Percentiles rank a stretch among this genome's conserved stretches.
Conservation (phyloP, 345 rosid species). For the Citrus hindsii region DNA sequence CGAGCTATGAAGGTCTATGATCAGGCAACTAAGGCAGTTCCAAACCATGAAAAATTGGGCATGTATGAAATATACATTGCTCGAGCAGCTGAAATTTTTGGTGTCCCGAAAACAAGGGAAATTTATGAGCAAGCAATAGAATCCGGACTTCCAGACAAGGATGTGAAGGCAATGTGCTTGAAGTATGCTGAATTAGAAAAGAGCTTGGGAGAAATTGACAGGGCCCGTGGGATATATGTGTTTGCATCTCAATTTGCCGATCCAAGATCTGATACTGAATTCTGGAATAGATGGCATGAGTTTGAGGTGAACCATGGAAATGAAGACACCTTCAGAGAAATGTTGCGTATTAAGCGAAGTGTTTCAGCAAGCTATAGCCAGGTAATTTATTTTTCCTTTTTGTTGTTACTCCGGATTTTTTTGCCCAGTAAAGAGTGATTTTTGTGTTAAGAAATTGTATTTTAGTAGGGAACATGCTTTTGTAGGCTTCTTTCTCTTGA, state of each 20-base stretch:
- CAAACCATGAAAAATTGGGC: slow-evolving; percentile 71
- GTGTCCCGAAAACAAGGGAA: slow-evolving; percentile 92
- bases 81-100: slow-evolving; percentile 91
- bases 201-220: slow-evolving; percentile 91
- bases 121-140: slow-evolving; percentile 95
- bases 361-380: slow-evolving; percentile 93
- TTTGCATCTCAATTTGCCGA: slow-evolving; percentile 93
- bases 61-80: slow-evolving; percentile 95
- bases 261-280: slow-evolving; percentile 80
- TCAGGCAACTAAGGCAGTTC: slow-evolving; percentile 90
- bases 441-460: not conserved
- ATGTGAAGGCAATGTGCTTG: slow-evolving; percentile 87
- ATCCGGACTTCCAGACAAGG: slow-evolving; percentile 94
- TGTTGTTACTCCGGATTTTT: not conserved
- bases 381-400: slow-evolving; percentile 35
- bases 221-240: slow-evolving; percentile 72
- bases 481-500: not conserved
- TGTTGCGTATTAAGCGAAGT: slow-evolving; percentile 87
- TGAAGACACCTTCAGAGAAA: slow-evolving; percentile 94
- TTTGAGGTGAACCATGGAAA: slow-evolving; percentile 96
- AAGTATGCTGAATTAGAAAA: slow-evolving; percentile 91
- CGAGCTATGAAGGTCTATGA: slow-evolving; percentile 96
- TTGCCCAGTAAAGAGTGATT: not conserved
- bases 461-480: not conserved
- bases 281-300: slow-evolving; percentile 93